Evolutionary conservation across 805 yeast genomes (phyloP).

Genomic region (Metschnikowia bowlesiae): DNA sequence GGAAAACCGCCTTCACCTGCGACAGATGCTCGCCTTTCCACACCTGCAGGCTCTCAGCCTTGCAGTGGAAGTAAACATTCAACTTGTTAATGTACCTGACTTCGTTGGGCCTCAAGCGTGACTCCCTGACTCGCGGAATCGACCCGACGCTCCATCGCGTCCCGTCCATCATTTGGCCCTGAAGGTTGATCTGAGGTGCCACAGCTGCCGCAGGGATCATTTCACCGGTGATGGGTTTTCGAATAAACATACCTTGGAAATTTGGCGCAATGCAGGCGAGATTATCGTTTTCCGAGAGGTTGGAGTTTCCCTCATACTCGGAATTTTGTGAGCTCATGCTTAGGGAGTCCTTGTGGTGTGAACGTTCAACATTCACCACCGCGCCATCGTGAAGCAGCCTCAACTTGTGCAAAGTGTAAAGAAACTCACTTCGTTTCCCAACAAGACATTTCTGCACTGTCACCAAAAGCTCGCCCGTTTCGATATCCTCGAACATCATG

Average conservation of each 20-base stretch:
- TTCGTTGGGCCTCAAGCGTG: conserved; percentile 11
- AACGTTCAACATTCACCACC: not conserved
- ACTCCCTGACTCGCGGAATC: conserved; percentile 36
- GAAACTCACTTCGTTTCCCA: conserved; percentile 2
- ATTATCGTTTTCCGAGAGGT: too few relatives aligned
- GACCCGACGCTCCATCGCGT: conserved; percentile 35
- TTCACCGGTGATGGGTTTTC: conserved; percentile 8
- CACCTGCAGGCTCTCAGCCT: conserved; percentile 16
- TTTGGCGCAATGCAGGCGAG: not conserved
- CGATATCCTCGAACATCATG: conserved; percentile 15
- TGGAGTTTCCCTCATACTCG: not conserved
- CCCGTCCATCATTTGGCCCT: conserved; percentile 6
- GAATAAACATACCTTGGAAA: not conserved
- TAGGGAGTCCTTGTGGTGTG: not conserved
- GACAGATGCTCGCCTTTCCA: conserved; percentile 16
- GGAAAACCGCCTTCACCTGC: conserved; percentile 34
- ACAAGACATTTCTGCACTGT: conserved; percentile 5
- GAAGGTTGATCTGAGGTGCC: conserved; percentile 8
- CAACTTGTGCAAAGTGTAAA: conserved; percentile 2
- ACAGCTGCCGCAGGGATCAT: conserved; percentile 6
- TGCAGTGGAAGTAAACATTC: conserved; percentile 36
- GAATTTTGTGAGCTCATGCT: not conserved
- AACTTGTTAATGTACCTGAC: conserved; percentile 30
- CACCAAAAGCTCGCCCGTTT: conserved; percentile 12
- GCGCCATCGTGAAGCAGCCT: conserved; percentile 6